Evolutionary conservation across 2,329 filamentous ascomycete genomes (phyloP), one percentile per base, ranked within the genome.

Genomic region (Aspergillus pseudoglaucus): DNA sequence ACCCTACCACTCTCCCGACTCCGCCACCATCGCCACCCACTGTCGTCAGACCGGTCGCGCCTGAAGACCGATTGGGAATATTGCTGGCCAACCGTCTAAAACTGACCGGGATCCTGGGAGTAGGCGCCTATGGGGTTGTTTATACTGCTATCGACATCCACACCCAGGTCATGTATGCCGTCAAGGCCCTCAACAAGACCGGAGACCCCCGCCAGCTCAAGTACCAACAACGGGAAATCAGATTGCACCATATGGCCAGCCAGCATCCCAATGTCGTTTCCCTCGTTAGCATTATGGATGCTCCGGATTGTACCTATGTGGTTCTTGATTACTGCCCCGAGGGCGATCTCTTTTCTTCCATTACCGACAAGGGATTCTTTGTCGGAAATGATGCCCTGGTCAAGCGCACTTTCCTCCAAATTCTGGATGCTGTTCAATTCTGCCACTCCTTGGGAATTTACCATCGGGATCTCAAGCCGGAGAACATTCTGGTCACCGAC

Each of bases 281-380:
- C 59, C 82, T 98, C 77, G 78, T 89, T 59, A 90, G 93, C 77
- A 95, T 97, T 64, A 82, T 97, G 75, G 89, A 95, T 70, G 85
- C 87, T 62, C 77, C 81, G 52, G 90, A 96, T 69, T 96, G 90
- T 78, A 94, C 90, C 55, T 97, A 89, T 72, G 91, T 97, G 60
- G 87, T 98, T 56, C 80, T 98, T 67, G 93, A 98, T 70, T 97
- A 90, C 70, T 97, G 91, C 74, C 89, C 90, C 6, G 93, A 97
- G 69, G 93, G 93, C 64, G 93, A 98, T 68, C 74, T 98, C 55
- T 98, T 98, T 73, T 86, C 87, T 68, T 96, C 94, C 74, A 98
- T 98, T 72, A 97, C 93, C 53, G 91, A 97, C 71, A 83, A 87
- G 63, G 88, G 90, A 66, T 88, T 88, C 68, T 98, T 95, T 69